Percentiles rank a stretch among this genome's conserved stretches.
Conservation (phyloP, 108 stramenopile species). For the Conticribra weissflogii region DNA sequence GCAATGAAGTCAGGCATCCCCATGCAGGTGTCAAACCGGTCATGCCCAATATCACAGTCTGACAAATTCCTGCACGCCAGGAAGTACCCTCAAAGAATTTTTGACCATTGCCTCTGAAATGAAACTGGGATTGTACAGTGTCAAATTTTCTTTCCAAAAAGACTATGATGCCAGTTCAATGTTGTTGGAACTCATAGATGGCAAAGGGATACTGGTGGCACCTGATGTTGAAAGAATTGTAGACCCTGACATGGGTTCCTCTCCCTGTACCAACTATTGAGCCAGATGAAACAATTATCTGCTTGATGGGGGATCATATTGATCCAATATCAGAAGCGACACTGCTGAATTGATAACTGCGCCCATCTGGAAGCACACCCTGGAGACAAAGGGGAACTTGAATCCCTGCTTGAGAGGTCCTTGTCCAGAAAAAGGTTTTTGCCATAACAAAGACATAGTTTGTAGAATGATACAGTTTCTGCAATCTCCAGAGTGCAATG, state of each 20-base stretch:
- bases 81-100: no score
- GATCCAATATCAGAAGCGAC: not conserved
- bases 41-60: slow-evolving; percentile 26
- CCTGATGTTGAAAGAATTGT: slow-evolving; percentile 37
- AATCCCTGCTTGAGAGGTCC: slow-evolving; percentile 34
- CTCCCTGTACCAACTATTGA: slow-evolving; percentile 19
- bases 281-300: slow-evolving; percentile 12
- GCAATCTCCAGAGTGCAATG: no score
- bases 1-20: slow-evolving; percentile 23
- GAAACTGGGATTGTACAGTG: not conserved
- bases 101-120: not conserved
- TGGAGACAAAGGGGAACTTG: slow-evolving; percentile 41
- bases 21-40: slow-evolving; percentile 13
- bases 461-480: slow-evolving; percentile 43
- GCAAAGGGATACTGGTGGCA: slow-evolving; percentile 20
- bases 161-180: slow-evolving; percentile 14
- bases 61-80: slow-evolving; percentile 26
- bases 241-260: slow-evolving; percentile 30
- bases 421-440: slow-evolving; percentile 34
- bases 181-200: slow-evolving; percentile 23
- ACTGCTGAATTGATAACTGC: slow-evolving; percentile 1
- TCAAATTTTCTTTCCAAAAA: slow-evolving; percentile 14
- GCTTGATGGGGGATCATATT: slow-evolving; percentile 38
- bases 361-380: slow-evolving; percentile 18
- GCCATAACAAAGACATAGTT: slow-evolving; percentile 42